Conservation (phyloP, 2,329 filamentous ascomycete genomes). For the Diaporthe aspalathi region DNA sequence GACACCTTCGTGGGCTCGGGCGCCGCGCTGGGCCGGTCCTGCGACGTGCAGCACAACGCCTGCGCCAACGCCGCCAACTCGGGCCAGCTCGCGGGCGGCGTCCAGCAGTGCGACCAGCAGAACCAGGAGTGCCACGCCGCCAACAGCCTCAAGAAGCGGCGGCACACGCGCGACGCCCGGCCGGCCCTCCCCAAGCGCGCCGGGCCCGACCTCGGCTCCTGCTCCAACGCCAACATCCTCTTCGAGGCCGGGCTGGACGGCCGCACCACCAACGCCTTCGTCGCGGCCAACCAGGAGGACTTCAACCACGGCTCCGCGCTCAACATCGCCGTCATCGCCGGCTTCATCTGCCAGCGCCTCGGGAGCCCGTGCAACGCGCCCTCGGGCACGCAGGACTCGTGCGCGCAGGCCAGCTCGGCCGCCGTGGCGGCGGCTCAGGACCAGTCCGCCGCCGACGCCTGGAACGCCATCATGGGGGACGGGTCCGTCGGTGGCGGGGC, state of each 20-base stretch:
- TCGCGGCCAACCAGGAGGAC: slow-evolving; percentile 53
- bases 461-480: slow-evolving; percentile 46
- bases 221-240: slow-evolving; percentile 54
- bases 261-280: slow-evolving; percentile 55
- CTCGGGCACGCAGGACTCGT: slow-evolving; percentile 44
- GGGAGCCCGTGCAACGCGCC: slow-evolving; percentile 49
- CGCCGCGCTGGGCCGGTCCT: slow-evolving; percentile 56
- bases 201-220: slow-evolving; percentile 53
- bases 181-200: slow-evolving; percentile 27
- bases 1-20: slow-evolving; percentile 54
- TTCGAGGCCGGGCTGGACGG: slow-evolving; percentile 58
- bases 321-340: slow-evolving; percentile 59
- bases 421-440: slow-evolving; percentile 45
- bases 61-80: slow-evolving; percentile 56
- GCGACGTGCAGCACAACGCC: slow-evolving; percentile 58
- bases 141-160: slow-evolving; percentile 32
- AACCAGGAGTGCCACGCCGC: slow-evolving; percentile 46
- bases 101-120: slow-evolving; percentile 53
- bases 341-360: slow-evolving; percentile 60
- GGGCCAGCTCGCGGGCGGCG: slow-evolving; percentile 47
- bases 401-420: slow-evolving; percentile 44
- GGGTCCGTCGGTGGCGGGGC: slow-evolving; percentile 26
- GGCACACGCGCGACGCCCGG: neutral
- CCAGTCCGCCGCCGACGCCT: slow-evolving; percentile 50
- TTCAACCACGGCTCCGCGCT: slow-evolving; percentile 61